These are phyloP conservation scores for Calonectria naviculata DNA, from an alignment of 2,329 filamentous ascomycete genomes.

Conservation along the genomic window DNA sequence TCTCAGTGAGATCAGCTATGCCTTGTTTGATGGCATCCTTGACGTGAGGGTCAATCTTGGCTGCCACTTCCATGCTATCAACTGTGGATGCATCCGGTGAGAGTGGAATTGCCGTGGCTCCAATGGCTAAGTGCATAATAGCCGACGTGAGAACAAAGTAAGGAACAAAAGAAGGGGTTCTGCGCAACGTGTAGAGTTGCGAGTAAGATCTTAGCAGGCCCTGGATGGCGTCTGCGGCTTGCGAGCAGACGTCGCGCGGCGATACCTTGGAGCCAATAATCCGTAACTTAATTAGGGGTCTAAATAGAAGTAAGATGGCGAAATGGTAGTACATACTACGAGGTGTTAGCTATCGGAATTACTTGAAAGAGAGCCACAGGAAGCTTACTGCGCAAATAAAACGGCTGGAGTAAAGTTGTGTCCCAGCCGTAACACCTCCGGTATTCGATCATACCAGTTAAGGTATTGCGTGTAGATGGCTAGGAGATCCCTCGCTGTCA, in stretches of 20 bases:
- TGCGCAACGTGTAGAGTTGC: constrained; percentile 67
- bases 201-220: constrained; percentile 67
- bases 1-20: constrained; percentile 68
- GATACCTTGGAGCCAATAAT: constrained; percentile 72
- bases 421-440: constrained; percentile 70
- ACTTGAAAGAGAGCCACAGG: neutral
- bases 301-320: constrained; percentile 77
- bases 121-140: constrained; percentile 70
- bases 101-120: constrained; percentile 47
- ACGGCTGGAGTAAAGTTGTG: constrained; percentile 80
- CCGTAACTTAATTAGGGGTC: constrained; percentile 74
- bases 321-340: constrained; percentile 77
- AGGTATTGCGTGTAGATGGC: constrained; percentile 76
- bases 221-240: constrained; percentile 70
- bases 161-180: constrained; percentile 70
- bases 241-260: constrained; percentile 74
- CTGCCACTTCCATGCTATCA: constrained; percentile 46
- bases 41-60: constrained; percentile 52
- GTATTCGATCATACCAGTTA: constrained; percentile 77
- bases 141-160: constrained; percentile 71
- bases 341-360: constrained; percentile 9
- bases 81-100: constrained; percentile 26
- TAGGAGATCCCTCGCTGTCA: constrained; percentile 73
- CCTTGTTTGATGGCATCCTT: constrained; percentile 62
- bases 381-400: constrained; percentile 76